A percentile compares a stretch with the other conserved stretches of the same genome.
Evolutionary conservation across 2,329 filamentous ascomycete species (phyloP).

Genomic region (Alternaria sp.): DNA sequence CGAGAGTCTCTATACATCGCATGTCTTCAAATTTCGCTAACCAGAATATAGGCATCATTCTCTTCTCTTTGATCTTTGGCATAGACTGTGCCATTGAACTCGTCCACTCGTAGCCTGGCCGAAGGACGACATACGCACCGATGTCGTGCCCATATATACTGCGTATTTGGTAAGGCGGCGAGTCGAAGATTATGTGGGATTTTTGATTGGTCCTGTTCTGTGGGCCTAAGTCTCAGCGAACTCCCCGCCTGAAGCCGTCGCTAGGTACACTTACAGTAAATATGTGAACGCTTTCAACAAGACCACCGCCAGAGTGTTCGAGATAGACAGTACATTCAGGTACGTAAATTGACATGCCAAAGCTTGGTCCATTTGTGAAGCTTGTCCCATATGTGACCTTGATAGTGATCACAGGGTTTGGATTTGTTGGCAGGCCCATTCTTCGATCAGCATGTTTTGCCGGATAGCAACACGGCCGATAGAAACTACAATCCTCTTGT

Average conservation of each 20-base stretch:
- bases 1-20: too few species aligned
- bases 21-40: too few species aligned
- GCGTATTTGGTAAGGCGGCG: neutral
- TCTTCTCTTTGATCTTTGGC: neutral
- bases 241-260: too few species aligned
- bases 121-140: neutral
- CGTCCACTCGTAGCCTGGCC: neutral
- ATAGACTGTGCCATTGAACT: neutral
- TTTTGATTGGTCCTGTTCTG: rapidly evolving
- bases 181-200: rapidly evolving
- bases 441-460: too few species aligned
- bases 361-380: too few species aligned
- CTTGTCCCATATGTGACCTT: too few species aligned
- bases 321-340: too few species aligned
- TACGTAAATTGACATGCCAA: too few species aligned
- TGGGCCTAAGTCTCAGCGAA: neutral
- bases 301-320: neutral
- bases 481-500: too few species aligned
- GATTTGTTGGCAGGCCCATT: too few species aligned
- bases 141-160: rapidly evolving
- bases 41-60: neutral
- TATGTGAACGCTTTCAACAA: neutral
- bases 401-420: too few species aligned
- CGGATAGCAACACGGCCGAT: neutral
- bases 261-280: neutral